Conservation (phyloP, 2,329 filamentous ascomycete genomes). For the Zymoseptoria passerinii region DNA sequence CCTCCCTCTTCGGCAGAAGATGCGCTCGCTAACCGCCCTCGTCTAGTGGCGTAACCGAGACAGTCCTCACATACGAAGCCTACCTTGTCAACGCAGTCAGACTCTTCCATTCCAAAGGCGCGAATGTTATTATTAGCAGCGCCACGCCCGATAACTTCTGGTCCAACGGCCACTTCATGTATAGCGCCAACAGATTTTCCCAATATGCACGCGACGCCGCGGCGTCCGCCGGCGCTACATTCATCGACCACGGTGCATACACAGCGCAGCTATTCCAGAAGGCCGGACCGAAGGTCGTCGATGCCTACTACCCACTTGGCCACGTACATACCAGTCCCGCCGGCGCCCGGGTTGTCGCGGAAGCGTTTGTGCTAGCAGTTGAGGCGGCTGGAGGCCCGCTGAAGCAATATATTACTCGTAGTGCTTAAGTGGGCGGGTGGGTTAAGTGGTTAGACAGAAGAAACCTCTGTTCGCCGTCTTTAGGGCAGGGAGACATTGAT, state of each 20-base stretch:
- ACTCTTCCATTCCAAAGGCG: conserved; percentile 48
- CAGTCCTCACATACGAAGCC: conserved; percentile 52
- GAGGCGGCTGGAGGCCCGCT: conserved; percentile 7
- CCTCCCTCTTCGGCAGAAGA: background rate
- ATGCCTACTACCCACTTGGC: conserved; percentile 49
- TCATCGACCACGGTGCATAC: conserved; percentile 55
- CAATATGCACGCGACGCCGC: conserved; percentile 46
- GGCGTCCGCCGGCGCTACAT: conserved; percentile 40
- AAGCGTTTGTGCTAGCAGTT: conserved; percentile 43
- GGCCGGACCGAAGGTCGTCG: conserved; percentile 43
- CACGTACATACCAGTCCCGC: conserved; percentile 54
- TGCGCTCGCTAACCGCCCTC: background rate
- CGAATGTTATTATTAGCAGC: conserved; percentile 51
- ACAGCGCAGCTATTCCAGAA: conserved; percentile 46
- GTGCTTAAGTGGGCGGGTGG: background rate
- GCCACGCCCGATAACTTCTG: conserved; percentile 57
- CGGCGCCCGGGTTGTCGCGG: conserved; percentile 49
- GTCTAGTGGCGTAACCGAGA: conserved; percentile 34
- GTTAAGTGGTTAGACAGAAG: too few species aligned
- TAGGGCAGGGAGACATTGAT: too few species aligned
- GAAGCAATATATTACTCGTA: conserved; percentile 8
- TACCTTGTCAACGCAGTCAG: conserved; percentile 53
- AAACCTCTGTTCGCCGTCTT: too few species aligned
- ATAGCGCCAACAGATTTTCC: conserved; percentile 46
- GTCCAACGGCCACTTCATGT: conserved; percentile 47